Percentiles rank a stretch among this genome's conserved stretches.
Conservation (phyloP, 2,329 filamentous ascomycete genomes). For the Blastomyces parvus region DNA sequence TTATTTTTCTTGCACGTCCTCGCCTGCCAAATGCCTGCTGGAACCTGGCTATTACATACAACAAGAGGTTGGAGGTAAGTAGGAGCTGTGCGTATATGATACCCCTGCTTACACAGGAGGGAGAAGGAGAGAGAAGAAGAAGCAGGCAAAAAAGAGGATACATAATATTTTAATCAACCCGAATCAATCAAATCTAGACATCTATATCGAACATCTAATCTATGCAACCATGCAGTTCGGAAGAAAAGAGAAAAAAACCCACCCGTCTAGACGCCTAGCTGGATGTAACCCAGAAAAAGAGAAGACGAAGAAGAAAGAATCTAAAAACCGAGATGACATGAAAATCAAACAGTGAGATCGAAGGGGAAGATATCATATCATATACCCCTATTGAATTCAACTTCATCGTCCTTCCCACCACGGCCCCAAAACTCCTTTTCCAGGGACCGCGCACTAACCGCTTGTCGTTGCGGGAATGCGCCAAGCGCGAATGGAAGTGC, state of each 20-base stretch:
- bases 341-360: neutral
- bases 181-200: no score
- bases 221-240: neutral
- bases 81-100: no score
- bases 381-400: conserved; percentile 96
- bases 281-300: neutral
- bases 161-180: neutral
- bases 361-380: conserved; percentile 29
- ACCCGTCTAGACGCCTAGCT: neutral
- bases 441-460: conserved; percentile 61
- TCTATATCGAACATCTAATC: neutral
- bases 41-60: no score
- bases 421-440: conserved; percentile 79
- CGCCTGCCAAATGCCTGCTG: no score
- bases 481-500: conserved; percentile 83
- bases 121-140: neutral
- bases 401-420: conserved; percentile 68
- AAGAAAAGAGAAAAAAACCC: neutral
- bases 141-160: neutral
- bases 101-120: no score
- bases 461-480: conserved; percentile 85
- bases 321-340: neutral
- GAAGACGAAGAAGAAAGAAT: neutral
- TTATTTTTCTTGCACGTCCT: no score
- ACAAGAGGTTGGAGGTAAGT: no score